Percentiles rank a stretch among this genome's conserved stretches.
phyloP scores from a whole-genome alignment of 495 filamentous ascomycete genomes.

The Daldinia loculata region DNA sequence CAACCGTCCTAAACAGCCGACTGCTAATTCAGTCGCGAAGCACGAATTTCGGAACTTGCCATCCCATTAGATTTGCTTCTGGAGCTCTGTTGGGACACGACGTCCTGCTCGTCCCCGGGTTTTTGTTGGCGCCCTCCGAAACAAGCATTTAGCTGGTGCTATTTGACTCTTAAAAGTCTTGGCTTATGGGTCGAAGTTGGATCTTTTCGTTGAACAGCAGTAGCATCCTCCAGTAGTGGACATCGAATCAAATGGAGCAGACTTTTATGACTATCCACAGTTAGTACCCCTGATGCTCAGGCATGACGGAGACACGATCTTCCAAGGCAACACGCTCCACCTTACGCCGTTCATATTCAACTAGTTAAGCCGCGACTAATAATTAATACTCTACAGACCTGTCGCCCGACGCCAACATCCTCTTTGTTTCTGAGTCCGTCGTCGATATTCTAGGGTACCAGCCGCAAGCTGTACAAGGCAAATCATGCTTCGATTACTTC shows the following conservation, averaged over 20 bases:
- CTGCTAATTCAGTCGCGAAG: constrained; percentile 41
- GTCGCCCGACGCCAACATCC: constrained; percentile 77
- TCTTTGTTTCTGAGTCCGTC: constrained; percentile 86
- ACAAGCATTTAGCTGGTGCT: constrained; percentile 44
- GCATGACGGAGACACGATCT: constrained; percentile 12
- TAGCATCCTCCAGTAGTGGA: constrained; percentile 42
- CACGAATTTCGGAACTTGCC: constrained; percentile 44
- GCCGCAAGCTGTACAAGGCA: constrained; percentile 76
- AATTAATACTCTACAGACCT: constrained; percentile 63
- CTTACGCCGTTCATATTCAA: constrained; percentile 17
- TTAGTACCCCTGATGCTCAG: constrained; percentile 54
- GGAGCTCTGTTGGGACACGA: constrained; percentile 41
- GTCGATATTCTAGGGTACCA: constrained; percentile 82
- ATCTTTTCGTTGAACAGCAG: constrained; percentile 40
- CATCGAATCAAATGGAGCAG: constrained; percentile 73
- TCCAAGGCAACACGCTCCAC: constrained; percentile 11
- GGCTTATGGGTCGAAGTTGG: constrained; percentile 37
- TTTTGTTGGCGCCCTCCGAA: constrained; percentile 49
- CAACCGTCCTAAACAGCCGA: constrained; percentile 44
- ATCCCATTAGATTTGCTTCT: constrained; percentile 36
- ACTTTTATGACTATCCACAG: constrained; percentile 96
- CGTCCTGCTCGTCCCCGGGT: constrained; percentile 41
- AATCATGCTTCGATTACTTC: constrained; percentile 87
- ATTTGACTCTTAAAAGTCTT: constrained; percentile 40
- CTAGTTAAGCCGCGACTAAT: constrained; percentile 33